These are phyloP conservation scores for Fusarium tuaranense DNA, from an alignment of 2,329 filamentous ascomycete genomes.

Conservation along the genomic window DNA sequence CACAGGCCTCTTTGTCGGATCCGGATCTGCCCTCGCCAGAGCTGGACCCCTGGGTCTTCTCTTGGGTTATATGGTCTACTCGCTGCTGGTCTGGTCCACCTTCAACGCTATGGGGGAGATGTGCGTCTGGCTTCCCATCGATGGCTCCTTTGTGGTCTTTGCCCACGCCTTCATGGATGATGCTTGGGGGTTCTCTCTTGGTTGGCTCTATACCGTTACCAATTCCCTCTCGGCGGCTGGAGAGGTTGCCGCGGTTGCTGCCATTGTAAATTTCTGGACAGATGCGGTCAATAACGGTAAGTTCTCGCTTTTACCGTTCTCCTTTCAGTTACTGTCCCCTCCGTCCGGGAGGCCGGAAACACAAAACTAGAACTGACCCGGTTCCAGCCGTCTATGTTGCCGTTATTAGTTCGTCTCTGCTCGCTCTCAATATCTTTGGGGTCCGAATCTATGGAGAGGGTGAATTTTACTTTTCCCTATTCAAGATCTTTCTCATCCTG, in stretches of 20 bases:
- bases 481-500: conserved; percentile 57
- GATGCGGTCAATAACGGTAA: conserved; percentile 47
- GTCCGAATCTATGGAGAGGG: conserved; percentile 50
- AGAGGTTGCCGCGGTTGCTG: conserved; percentile 55
- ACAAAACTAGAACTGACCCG: not conserved
- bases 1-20: conserved; percentile 55
- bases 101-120: conserved; percentile 64
- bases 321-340: not conserved
- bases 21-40: conserved; percentile 52
- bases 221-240: conserved; percentile 55
- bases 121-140: conserved; percentile 65
- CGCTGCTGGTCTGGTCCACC: conserved; percentile 54
- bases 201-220: conserved; percentile 60
- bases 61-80: conserved; percentile 56
- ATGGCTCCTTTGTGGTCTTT: conserved; percentile 66
- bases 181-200: conserved; percentile 65
- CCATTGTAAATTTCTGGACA: conserved; percentile 56
- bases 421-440: conserved; percentile 49
- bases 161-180: conserved; percentile 65
- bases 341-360: not conserved
- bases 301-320: not conserved
- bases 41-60: conserved; percentile 55
- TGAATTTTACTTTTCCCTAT: conserved; percentile 66
- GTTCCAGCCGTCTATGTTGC: not conserved
- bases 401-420: conserved; percentile 58